phyloP scores from a whole-genome alignment of 805 yeast genomes.

The Candida vaughaniae region DNA sequence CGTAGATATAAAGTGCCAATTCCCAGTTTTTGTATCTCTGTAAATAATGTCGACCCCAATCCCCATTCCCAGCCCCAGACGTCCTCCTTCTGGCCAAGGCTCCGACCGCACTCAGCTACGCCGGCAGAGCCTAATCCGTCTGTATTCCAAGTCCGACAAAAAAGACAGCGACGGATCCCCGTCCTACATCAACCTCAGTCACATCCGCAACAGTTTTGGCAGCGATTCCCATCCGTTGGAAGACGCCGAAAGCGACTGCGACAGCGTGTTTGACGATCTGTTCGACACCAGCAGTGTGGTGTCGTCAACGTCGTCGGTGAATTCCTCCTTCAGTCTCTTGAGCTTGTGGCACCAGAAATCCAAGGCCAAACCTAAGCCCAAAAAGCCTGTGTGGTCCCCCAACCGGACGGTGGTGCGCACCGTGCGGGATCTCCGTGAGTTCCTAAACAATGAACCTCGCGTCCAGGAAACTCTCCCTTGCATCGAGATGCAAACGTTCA shows the following conservation, averaged over 20 bases:
- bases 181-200: neutral
- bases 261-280: slow-evolving; percentile 12
- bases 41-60: slow-evolving; percentile 1
- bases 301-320: slow-evolving; percentile 2
- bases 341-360: neutral
- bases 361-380: too few species aligned
- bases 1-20: too few species aligned
- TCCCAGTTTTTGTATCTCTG: too few species aligned
- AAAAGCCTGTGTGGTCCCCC: too few species aligned
- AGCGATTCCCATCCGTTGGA: slow-evolving; percentile 7
- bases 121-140: slow-evolving; percentile 1
- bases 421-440: slow-evolving; percentile 1
- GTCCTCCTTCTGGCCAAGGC: neutral
- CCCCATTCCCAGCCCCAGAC: slow-evolving; percentile 2
- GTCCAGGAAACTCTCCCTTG: neutral
- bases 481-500: slow-evolving; percentile 17
- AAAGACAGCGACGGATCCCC: neutral
- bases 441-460: neutral
- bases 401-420: too few species aligned
- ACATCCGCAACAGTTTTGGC: neutral
- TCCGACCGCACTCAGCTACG: neutral
- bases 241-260: slow-evolving; percentile 8
- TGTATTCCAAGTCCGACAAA: neutral
- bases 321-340: neutral
- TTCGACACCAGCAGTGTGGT: slow-evolving; percentile 10